Percentiles rank a stretch among this genome's conserved stretches.
Evolutionary conservation across 495 filamentous ascomycete species (phyloP).

Genomic region (Rhypophila decipiens): DNA sequence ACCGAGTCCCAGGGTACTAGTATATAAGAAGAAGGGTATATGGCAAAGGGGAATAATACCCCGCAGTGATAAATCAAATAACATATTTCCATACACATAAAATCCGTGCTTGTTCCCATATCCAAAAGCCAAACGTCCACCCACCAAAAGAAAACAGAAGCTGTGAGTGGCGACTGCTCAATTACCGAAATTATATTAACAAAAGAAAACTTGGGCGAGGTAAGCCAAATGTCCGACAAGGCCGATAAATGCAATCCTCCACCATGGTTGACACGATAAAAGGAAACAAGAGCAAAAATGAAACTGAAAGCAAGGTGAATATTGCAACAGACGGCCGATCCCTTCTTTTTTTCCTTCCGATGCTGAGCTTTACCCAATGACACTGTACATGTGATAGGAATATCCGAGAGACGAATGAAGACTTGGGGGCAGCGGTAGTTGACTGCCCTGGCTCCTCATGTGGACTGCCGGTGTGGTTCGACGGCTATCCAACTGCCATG

Average conservation of each 20-base stretch:
- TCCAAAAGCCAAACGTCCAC: background rate
- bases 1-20: no score
- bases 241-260: background rate
- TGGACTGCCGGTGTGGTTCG: conserved; percentile 5
- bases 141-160: background rate
- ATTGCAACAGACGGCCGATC: background rate
- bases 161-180: no score
- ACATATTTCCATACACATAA: no score
- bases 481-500: background rate
- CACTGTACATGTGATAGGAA: background rate
- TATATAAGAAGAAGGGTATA: background rate
- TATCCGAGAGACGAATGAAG: no score
- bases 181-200: background rate
- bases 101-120: no score
- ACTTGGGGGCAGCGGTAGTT: no score
- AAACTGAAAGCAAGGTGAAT: background rate
- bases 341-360: background rate
- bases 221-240: background rate
- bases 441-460: conserved; percentile 10
- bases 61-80: no score
- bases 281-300: background rate
- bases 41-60: background rate
- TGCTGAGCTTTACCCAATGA: background rate
- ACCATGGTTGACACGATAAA: background rate
- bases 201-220: background rate